Base-by-base conservation (phyloP, 305 asterid species). In the Fraxinus xanthoxyloides region DNA sequence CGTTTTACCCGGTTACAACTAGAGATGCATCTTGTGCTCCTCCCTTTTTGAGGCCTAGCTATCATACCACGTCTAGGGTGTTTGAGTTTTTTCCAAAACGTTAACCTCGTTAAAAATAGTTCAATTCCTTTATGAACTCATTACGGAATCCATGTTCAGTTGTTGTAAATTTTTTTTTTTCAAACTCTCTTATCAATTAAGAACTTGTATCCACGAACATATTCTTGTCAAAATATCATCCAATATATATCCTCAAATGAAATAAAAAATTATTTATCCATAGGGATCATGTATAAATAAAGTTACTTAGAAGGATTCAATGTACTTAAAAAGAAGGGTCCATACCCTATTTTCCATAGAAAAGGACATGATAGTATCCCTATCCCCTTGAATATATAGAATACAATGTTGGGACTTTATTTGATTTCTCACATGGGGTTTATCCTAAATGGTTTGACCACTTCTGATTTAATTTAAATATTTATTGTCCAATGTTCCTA, bases 381-480 rank as follows among this genome's bases (percentile, higher is more conserved):
- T 63, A 80, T 9, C 63, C 34, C 75, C 31, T 34, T 38, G 81
- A 77, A 79, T 78, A 76, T 48, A 13, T 15, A 76, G 19, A 67
- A 67, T 46, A 73, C 61, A 43, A 86, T 85, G 90, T 75, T 84
- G 91, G 87, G 86, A 85, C 85, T 48, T 80, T 77, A 72, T 83
- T 86, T 87, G 85, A 85, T 84, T 82, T 84, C 83, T 63, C 97
- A 93, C 97, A 89, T 93, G 95, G 91, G 82, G 10, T 83, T 79
- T 61, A 70, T 78, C 83, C 63, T 78, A 40, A 36, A 32, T 84
- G 84, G 76, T 84, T 90, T 88, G 91, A 90, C 91, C 86, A 82
- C 84, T 85, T 79, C 70, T 59, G 61, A 54, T 73, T 76, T 85
- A 80, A 35, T 59, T 12, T 36, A 19, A 74, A 82, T 73, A 48